Conservation (phyloP, 768 basidiomycete genomes). For the Phylloporus scabripes region DNA sequence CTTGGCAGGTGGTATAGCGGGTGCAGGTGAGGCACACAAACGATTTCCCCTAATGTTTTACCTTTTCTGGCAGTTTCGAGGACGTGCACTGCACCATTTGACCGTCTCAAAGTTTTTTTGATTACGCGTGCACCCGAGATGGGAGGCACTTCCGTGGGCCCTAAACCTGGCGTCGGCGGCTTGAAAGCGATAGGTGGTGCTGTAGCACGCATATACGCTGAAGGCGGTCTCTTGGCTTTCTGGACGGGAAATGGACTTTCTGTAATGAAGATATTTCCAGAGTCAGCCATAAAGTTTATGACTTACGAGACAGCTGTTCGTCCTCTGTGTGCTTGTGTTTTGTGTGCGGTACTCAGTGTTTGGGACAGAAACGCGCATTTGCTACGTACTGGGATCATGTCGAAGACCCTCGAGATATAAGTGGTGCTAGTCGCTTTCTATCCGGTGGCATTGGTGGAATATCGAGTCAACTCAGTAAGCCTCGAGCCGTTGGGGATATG, state of each 20-base stretch:
- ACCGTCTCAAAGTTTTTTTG: constrained; percentile 92
- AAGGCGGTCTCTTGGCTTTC: constrained; percentile 86
- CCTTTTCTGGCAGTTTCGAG: constrained; percentile 66
- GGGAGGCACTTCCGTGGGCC: constrained; percentile 44
- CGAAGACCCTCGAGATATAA: constrained; percentile 83
- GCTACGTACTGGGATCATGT: constrained; percentile 90
- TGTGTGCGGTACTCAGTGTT: constrained; percentile 16
- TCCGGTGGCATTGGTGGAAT: constrained; percentile 97
- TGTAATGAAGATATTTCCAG: constrained; percentile 92
- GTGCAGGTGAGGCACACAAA: constrained; percentile 60
- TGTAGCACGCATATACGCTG: constrained; percentile 74
- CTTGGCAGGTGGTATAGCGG: constrained; percentile 90
- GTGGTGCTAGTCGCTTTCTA: constrained; percentile 86
- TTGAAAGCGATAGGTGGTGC: constrained; percentile 66
- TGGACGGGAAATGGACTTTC: constrained; percentile 98
- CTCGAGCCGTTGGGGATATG: constrained; percentile 3
- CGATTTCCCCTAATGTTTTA: constrained; percentile 4
- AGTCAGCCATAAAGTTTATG: constrained; percentile 98
- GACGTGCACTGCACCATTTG: constrained; percentile 95
- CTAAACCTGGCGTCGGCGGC: constrained; percentile 45
- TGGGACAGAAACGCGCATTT: constrained; percentile 82
- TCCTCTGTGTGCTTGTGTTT: constrained; percentile 19
- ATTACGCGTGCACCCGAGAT: constrained; percentile 84
- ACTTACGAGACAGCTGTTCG: constrained; percentile 88
- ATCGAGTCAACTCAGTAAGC: constrained; percentile 80